Conservation (phyloP, 2,329 filamentous ascomycete genomes). For the Coleophoma cylindrospora region DNA sequence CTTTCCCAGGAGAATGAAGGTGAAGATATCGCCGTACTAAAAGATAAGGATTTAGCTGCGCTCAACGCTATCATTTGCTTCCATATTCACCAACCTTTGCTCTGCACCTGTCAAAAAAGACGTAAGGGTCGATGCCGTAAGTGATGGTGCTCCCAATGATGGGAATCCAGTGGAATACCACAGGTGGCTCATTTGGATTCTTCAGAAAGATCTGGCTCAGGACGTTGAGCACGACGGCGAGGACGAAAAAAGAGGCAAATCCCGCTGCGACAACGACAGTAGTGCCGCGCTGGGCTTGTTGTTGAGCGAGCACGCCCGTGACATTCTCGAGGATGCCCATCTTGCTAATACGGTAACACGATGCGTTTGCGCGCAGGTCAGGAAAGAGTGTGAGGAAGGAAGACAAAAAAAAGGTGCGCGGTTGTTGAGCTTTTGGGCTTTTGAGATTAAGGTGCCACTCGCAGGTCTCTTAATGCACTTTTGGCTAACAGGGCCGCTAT, state of each 20-base stretch:
- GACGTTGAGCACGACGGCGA: constrained; percentile 73
- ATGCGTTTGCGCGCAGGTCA: neutral
- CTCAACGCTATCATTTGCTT: constrained; percentile 2
- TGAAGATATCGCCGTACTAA: constrained; percentile 85
- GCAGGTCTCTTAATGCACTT: neutral
- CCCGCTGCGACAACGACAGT: constrained; percentile 18
- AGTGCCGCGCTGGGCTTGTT: constrained; percentile 21
- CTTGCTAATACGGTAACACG: constrained; percentile 2
- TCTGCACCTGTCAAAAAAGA: constrained; percentile 71
- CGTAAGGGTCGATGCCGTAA: constrained; percentile 91
- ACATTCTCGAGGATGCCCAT: constrained; percentile 25
- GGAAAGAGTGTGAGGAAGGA: neutral
- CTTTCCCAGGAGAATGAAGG: constrained; percentile 81
- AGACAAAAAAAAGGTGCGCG: neutral
- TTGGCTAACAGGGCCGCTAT: too few relatives aligned
- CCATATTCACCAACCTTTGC: constrained; percentile 56
- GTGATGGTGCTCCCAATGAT: constrained; percentile 85
- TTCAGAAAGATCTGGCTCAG: constrained; percentile 73
- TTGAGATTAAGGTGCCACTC: neutral
- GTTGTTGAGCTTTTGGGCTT: neutral
- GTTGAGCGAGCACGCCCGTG: constrained; percentile 19
- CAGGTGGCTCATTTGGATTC: constrained; percentile 74
- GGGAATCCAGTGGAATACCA: constrained; percentile 79
- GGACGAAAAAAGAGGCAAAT: constrained; percentile 34
- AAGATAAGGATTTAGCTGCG: constrained; percentile 1